phyloP scores from a whole-genome alignment of 495 filamentous ascomycete species.

The Hypoxylon perforatum region DNA sequence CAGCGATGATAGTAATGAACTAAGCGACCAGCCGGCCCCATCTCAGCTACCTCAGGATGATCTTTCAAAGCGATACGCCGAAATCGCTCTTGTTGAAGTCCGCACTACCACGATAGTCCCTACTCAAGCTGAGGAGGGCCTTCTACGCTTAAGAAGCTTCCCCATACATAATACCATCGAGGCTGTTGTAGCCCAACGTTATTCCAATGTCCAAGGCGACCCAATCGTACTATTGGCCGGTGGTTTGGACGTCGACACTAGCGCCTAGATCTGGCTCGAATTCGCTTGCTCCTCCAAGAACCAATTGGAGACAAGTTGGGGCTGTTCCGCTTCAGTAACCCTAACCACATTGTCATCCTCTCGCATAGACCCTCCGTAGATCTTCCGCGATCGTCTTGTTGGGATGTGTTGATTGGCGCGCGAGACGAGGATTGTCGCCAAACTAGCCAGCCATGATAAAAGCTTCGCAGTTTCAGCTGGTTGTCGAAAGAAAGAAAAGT shows the following conservation, averaged over 20 bases:
- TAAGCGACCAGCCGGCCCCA: neutral
- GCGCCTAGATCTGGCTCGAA: neutral
- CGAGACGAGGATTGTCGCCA: neutral
- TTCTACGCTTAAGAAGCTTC: neutral
- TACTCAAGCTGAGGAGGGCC: constrained; percentile 2
- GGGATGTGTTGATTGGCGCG: neutral
- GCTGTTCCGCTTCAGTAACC: neutral
- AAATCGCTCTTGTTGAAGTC: constrained; percentile 12
- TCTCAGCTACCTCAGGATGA: neutral
- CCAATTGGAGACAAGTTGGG: constrained; percentile 5
- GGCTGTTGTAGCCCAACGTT: neutral
- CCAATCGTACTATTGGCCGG: neutral
- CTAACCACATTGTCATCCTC: constrained; percentile 17
- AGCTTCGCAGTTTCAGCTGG: constrained; percentile 1
- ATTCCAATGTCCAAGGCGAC: neutral
- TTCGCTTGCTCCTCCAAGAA: neutral
- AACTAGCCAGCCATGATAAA: neutral
- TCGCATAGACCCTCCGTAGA: constrained; percentile 12
- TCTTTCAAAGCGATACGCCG: neutral
- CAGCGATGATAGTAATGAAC: neutral
- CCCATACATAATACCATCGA: neutral
- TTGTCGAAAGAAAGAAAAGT: neutral
- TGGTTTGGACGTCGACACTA: neutral
- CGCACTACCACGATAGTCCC: neutral
- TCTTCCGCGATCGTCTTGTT: constrained; percentile 5